These are phyloP conservation scores for Metarhizium guizhouense DNA, from an alignment of 2,329 filamentous ascomycete species.

Conservation along the genomic window DNA sequence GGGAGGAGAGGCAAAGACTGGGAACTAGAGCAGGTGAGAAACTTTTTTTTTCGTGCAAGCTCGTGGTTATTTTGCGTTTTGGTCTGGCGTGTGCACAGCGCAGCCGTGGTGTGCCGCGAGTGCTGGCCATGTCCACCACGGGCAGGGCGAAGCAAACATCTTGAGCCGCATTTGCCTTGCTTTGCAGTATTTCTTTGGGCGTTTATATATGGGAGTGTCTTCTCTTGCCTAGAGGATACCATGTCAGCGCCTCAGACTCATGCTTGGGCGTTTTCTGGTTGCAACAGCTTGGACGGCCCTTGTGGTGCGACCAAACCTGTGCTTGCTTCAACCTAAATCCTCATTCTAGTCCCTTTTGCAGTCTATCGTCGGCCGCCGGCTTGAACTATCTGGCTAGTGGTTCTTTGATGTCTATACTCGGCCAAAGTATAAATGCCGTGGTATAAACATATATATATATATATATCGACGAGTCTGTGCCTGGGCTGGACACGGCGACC, in stretches of 20 bases:
- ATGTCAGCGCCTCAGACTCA: not conserved
- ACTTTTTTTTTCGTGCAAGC: slow-evolving; percentile 7
- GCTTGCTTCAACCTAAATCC: not conserved
- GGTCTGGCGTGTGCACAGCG: not conserved
- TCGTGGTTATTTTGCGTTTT: not conserved
- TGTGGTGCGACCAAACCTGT: not conserved
- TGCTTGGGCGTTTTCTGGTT: not conserved
- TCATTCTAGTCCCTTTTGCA: slow-evolving; percentile 1
- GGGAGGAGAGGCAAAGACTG: slow-evolving; percentile 70
- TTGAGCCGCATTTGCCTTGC: not conserved
- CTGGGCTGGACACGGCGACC: not conserved
- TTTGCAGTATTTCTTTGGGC: slow-evolving; percentile 5
- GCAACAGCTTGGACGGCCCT: not conserved
- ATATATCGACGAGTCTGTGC: not conserved
- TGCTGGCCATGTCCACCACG: not conserved
- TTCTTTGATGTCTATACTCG: not conserved
- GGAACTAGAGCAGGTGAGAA: slow-evolving; percentile 69
- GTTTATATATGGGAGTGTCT: too few species aligned
- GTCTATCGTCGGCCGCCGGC: not conserved
- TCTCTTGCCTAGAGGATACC: too few species aligned
- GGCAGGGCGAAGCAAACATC: not conserved
- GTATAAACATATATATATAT: not conserved
- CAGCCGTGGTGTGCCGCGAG: not conserved
- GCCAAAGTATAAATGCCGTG: not conserved
- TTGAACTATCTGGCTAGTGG: not conserved